phyloP scores from a whole-genome alignment of 2,329 filamentous ascomycete genomes.

The Fusarium nodosum region DNA sequence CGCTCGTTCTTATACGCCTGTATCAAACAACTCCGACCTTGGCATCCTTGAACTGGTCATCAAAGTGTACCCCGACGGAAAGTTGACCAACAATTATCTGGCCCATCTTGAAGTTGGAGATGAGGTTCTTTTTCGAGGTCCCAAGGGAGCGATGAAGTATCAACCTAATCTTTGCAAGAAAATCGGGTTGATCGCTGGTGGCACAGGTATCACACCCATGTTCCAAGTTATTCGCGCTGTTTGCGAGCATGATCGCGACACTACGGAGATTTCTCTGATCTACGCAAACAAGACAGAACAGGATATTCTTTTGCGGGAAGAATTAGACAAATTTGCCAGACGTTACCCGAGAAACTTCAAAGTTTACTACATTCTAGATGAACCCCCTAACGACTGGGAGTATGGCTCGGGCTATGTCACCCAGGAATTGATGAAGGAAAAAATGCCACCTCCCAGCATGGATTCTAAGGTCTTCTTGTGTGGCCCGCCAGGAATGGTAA shows the following conservation, averaged over 20 bases:
- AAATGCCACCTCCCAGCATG: conserved; percentile 60
- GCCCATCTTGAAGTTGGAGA: conserved; percentile 62
- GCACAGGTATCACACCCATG: conserved; percentile 54
- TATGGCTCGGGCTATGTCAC: conserved; percentile 66
- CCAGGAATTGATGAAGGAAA: conserved; percentile 61
- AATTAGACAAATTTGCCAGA: conserved; percentile 68
- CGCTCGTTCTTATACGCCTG: conserved; percentile 67
- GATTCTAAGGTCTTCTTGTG: conserved; percentile 70
- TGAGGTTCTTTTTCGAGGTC: conserved; percentile 66
- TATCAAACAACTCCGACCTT: conserved; percentile 64
- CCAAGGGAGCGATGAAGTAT: conserved; percentile 70
- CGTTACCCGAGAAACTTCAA: conserved; percentile 67
- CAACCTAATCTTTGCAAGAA: conserved; percentile 56
- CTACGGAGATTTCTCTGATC: conserved; percentile 68
- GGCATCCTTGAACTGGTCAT: conserved; percentile 66
- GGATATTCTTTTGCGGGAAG: conserved; percentile 69
- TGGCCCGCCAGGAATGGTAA: conserved; percentile 72
- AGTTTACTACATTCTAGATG: conserved; percentile 67
- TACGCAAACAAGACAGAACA: conserved; percentile 70
- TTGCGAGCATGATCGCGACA: conserved; percentile 70
- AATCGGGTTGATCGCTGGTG: conserved; percentile 70
- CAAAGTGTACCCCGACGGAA: conserved; percentile 64
- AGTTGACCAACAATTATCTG: conserved; percentile 64
- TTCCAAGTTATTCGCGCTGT: conserved; percentile 72
- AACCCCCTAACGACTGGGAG: conserved; percentile 61